These are phyloP conservation scores for Orbilia brochopaga DNA, from an alignment of 2,329 filamentous ascomycete species.

Conservation along the genomic window DNA sequence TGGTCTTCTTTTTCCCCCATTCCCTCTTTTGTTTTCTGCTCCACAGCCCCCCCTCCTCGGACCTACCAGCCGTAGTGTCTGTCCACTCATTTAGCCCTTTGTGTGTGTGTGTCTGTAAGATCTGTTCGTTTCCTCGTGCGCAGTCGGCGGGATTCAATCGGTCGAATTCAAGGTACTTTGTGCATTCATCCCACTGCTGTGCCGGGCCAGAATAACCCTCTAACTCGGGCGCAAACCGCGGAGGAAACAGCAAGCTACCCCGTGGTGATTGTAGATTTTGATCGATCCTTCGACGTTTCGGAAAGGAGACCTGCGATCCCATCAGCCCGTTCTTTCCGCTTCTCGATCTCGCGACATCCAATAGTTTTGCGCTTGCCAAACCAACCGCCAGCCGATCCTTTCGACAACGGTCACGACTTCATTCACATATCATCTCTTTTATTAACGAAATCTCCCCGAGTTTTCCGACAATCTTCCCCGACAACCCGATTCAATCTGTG, in stretches of 20 bases:
- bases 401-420: slow-evolving; percentile 38
- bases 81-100: slow-evolving; percentile 57
- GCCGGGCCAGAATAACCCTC: not conserved
- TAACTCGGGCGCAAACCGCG: not conserved
- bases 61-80: slow-evolving; percentile 57
- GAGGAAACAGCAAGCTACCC: slow-evolving; percentile 3
- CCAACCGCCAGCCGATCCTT: slow-evolving; percentile 31
- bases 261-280: slow-evolving; percentile 5
- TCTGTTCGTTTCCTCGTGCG: slow-evolving; percentile 51
- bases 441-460: slow-evolving; percentile 38
- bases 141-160: slow-evolving; percentile 1
- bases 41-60: slow-evolving; percentile 59
- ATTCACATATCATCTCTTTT: slow-evolving; percentile 26
- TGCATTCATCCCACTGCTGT: not conserved
- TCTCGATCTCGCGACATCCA: slow-evolving; percentile 13
- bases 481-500: slow-evolving; percentile 16
- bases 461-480: slow-evolving; percentile 13
- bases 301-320: slow-evolving; percentile 1
- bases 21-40: slow-evolving; percentile 59
- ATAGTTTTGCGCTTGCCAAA: slow-evolving; percentile 17
- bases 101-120: slow-evolving; percentile 57
- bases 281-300: slow-evolving; percentile 2
- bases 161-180: slow-evolving; percentile 10
- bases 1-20: slow-evolving; percentile 55
- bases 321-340: slow-evolving; percentile 8